Conservation (phyloP, 257 asterid genomes). For the Gynochthodes officinalis region DNA sequence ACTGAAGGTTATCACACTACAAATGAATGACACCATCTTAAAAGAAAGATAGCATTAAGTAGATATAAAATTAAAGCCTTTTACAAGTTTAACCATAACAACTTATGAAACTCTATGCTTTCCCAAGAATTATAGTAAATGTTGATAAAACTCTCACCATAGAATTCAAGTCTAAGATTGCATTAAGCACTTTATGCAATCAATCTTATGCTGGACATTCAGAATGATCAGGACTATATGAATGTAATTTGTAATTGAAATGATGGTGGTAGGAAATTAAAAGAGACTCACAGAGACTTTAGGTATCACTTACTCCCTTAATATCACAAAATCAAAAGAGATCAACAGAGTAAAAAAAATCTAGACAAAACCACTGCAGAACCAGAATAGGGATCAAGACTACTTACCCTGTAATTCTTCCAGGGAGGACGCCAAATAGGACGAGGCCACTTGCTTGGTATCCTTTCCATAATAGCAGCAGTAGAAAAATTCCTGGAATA, state of each 20-base stretch:
- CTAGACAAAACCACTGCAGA: neutral
- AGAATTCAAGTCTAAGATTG: neutral
- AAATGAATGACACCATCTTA: neutral
- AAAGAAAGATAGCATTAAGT: neutral
- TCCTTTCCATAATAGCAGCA: constrained; percentile 98
- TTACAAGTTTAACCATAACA: neutral
- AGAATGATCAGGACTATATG: neutral
- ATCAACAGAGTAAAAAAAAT: neutral
- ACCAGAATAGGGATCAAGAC: neutral
- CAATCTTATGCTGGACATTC: neutral
- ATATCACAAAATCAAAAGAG: neutral
- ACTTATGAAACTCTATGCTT: neutral
- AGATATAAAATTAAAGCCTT: neutral
- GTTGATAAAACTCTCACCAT: neutral
- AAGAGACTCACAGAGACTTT: neutral
- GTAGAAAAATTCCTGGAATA: constrained; percentile 75
- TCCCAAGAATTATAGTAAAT: too few species aligned
- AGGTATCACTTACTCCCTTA: neutral
- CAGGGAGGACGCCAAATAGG: constrained; percentile 95
- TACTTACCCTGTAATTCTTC: constrained; percentile 92
- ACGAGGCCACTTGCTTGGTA: constrained; percentile 98
- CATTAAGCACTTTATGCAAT: neutral
- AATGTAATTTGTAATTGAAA: neutral
- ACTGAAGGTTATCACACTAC: neutral
- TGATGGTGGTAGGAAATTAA: neutral